Conservation (phyloP, 2,329 filamentous ascomycete genomes). For the Xylogone sp. region DNA sequence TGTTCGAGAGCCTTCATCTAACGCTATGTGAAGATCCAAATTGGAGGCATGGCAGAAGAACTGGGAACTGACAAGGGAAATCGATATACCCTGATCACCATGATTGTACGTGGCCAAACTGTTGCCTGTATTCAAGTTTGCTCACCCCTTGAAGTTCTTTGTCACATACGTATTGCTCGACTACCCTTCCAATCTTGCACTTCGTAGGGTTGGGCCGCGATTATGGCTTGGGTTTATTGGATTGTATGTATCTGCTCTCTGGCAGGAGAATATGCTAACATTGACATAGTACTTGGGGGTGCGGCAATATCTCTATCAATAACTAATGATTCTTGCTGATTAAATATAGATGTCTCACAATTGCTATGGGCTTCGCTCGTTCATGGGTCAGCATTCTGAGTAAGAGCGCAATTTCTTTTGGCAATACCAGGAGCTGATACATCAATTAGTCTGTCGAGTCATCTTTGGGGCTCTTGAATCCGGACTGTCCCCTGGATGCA, state of each 20-base stretch:
- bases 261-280: background rate
- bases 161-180: constrained; percentile 70
- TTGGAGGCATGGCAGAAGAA: background rate
- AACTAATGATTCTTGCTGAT: background rate
- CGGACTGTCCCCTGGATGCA: constrained; percentile 33
- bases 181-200: constrained; percentile 64
- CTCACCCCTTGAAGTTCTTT: constrained; percentile 49
- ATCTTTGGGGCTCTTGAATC: constrained; percentile 25
- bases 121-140: background rate
- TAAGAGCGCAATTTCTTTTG: too few species aligned
- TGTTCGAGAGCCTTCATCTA: background rate
- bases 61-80: background rate
- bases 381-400: background rate
- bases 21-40: background rate
- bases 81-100: background rate
- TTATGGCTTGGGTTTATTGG: background rate
- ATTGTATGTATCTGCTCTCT: background rate
- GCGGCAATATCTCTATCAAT: background rate
- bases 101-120: background rate
- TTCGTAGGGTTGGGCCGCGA: constrained; percentile 62
- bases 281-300: background rate
- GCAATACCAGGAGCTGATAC: too few species aligned
- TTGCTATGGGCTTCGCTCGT: background rate
- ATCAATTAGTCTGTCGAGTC: constrained; percentile 13
- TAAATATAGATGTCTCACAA: background rate